These are phyloP conservation scores for Mallotus nudiflorus DNA, from an alignment of 345 rosid genomes.

Conservation along the genomic window DNA sequence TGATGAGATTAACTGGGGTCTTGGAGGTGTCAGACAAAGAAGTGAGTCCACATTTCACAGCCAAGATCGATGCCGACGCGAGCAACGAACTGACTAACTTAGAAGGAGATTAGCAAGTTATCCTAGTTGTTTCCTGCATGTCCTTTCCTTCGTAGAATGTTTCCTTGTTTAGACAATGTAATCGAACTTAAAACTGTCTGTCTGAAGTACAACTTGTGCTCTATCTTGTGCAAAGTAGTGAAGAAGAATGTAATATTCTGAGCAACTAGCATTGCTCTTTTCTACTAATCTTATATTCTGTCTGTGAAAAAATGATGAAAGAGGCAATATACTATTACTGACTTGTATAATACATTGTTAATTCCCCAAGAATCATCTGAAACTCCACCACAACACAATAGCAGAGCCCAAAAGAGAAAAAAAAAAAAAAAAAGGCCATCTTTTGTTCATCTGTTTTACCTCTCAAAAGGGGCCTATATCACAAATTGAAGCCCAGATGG, in stretches of 20 bases:
- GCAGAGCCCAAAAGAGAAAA: too few relatives aligned
- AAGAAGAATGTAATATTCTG: slow-evolving; percentile 7
- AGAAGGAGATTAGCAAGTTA: slow-evolving; percentile 18
- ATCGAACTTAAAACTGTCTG: slow-evolving; percentile 4
- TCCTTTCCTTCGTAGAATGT: background rate
- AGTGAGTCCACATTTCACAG: background rate
- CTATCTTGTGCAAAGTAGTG: slow-evolving; percentile 11
- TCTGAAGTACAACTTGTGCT: slow-evolving; percentile 19
- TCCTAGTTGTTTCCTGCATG: background rate
- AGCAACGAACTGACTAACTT: slow-evolving; percentile 17
- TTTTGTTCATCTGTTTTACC: too few relatives aligned
- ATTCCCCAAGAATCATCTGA: too few relatives aligned
- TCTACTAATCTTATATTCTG: background rate
- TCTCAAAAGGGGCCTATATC: too few relatives aligned
- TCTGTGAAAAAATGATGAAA: too few relatives aligned
- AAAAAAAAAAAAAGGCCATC: too few relatives aligned
- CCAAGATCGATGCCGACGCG: slow-evolving; percentile 1
- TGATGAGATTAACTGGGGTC: slow-evolving; percentile 20
- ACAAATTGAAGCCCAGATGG: too few relatives aligned
- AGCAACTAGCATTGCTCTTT: background rate
- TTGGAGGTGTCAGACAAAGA: background rate
- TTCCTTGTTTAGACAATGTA: slow-evolving; percentile 28
- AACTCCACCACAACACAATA: too few relatives aligned
- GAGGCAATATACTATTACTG: too few relatives aligned
- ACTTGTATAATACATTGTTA: too few relatives aligned